These are phyloP conservation scores for Penicillium fimorum DNA, from an alignment of 495 filamentous ascomycete species.

Conservation along the genomic window DNA sequence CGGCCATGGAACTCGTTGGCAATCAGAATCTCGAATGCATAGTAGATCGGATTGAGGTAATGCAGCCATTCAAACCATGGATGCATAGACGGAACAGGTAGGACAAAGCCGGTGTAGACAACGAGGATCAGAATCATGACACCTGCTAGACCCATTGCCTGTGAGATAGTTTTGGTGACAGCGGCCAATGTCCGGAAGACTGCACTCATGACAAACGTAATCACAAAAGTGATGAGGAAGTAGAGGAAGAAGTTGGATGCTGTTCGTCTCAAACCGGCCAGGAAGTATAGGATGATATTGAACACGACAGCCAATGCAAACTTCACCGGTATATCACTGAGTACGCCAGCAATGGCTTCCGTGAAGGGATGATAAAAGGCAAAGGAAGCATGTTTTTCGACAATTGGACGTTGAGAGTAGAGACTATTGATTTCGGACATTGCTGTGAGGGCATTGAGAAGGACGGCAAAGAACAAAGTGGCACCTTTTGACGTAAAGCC, in stretches of 20 bases:
- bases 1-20: conserved; percentile 58
- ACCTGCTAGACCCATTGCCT: conserved; percentile 45
- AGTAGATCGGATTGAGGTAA: conserved; percentile 44
- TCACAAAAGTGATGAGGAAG: conserved; percentile 50
- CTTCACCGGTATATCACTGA: conserved; percentile 56
- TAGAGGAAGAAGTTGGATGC: conserved; percentile 55
- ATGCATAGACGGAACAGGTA: conserved; percentile 46
- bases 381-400: conserved; percentile 59
- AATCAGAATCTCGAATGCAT: conserved; percentile 45
- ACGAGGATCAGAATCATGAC: conserved; percentile 43
- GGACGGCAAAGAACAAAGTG: conserved; percentile 81
- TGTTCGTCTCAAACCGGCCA: conserved; percentile 46
- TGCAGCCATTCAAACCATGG: conserved; percentile 49
- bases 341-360: conserved; percentile 53
- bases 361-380: conserved; percentile 59
- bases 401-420: conserved; percentile 55
- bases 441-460: conserved; percentile 54
- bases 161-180: conserved; percentile 42
- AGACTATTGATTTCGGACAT: conserved; percentile 56
- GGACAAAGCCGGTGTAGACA: conserved; percentile 45
- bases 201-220: conserved; percentile 54
- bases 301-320: conserved; percentile 42
- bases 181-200: conserved; percentile 48
- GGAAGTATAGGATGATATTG: conserved; percentile 54
- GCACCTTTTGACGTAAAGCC: conserved; percentile 72